A percentile compares a stretch with the other conserved stretches of the same genome.
Conservation (phyloP, 2,329 filamentous ascomycete genomes). For the Aquanectria penicillioides region DNA sequence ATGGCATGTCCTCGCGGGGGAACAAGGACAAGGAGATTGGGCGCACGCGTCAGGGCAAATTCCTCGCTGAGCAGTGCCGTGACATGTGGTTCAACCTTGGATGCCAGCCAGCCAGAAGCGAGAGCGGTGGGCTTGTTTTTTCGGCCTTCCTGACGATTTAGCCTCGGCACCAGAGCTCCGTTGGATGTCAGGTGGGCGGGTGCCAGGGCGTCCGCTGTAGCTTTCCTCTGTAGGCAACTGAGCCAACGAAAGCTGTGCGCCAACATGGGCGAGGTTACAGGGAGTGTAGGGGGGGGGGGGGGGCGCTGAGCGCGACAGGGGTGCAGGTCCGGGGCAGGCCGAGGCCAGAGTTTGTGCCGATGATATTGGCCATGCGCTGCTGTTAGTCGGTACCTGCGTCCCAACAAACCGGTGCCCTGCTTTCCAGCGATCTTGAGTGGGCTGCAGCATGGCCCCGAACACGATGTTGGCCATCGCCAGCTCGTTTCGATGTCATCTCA, state of each 20-base stretch:
- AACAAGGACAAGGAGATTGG: conserved; percentile 27
- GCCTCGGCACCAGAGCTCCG: conserved; percentile 34
- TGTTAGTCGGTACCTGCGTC: conserved; percentile 22
- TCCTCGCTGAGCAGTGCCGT: conserved; percentile 33
- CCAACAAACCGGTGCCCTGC: not conserved
- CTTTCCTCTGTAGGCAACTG: conserved; percentile 13
- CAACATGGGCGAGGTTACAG: conserved; percentile 16
- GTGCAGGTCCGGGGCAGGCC: conserved; percentile 27
- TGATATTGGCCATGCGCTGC: conserved; percentile 12
- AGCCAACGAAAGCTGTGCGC: not conserved
- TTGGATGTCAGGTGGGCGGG: conserved; percentile 27
- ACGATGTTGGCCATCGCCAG: too few relatives aligned
- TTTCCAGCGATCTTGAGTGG: not conserved
- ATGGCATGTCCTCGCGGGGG: conserved; percentile 20
- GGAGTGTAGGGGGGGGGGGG: conserved; percentile 5
- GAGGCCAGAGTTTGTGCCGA: conserved; percentile 25
- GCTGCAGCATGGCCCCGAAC: not conserved
- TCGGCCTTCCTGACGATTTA: conserved; percentile 27
- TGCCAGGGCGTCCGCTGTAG: conserved; percentile 10
- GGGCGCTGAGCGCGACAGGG: conserved; percentile 21
- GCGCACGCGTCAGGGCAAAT: conserved; percentile 41
- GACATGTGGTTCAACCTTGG: conserved; percentile 39
- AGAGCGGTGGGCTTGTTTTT: conserved; percentile 24
- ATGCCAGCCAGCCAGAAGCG: conserved; percentile 26
- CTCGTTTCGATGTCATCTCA: too few relatives aligned